phyloP scores from a whole-genome alignment of 192 early-diverging fungal species.

The Pilaira anomala region DNA sequence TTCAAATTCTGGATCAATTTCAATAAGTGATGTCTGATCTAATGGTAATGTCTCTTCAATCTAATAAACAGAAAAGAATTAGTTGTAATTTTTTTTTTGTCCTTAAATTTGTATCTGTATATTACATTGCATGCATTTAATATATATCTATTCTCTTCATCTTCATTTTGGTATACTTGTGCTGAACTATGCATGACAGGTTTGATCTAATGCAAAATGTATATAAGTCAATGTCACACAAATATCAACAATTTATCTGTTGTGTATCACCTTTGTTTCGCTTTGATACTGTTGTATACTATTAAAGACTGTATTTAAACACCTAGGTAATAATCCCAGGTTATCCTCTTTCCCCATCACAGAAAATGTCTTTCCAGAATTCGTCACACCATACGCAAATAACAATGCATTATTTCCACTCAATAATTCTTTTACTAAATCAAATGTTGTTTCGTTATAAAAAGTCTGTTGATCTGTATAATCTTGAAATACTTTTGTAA shows the following conservation, averaged over 20 bases:
- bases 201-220: constrained; percentile 21
- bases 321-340: constrained; percentile 57
- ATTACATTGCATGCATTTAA: constrained; percentile 4
- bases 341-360: constrained; percentile 49
- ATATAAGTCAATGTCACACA: not conserved
- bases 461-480: constrained; percentile 41
- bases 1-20: constrained; percentile 49
- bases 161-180: constrained; percentile 18
- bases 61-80: not conserved
- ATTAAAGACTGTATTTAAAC: constrained; percentile 55
- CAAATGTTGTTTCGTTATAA: constrained; percentile 57
- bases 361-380: constrained; percentile 70
- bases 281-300: constrained; percentile 36
- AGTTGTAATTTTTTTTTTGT: too few relatives aligned
- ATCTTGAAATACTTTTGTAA: constrained; percentile 56
- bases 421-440: constrained; percentile 53
- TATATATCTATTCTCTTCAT: constrained; percentile 26
- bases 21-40: not conserved
- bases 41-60: not conserved
- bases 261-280: constrained; percentile 17
- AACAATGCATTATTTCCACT: constrained; percentile 60
- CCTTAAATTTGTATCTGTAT: not conserved
- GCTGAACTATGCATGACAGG: constrained; percentile 36
- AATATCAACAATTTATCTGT: not conserved
- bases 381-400: constrained; percentile 70